These are phyloP conservation scores for Claviceps sp. DNA, from an alignment of 2,329 filamentous ascomycete species.

Conservation along the genomic window DNA sequence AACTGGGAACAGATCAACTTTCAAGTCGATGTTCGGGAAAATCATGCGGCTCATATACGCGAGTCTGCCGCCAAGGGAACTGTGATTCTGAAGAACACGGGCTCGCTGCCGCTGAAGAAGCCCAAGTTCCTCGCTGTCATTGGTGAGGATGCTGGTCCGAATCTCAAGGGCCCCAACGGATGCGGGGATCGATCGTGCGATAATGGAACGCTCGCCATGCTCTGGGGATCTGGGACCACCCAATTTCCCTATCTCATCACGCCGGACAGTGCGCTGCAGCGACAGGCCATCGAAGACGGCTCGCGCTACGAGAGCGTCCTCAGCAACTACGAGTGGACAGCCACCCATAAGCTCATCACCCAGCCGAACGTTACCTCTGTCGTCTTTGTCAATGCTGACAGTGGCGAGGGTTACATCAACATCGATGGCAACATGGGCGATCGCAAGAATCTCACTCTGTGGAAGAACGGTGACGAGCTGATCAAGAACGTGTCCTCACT, in stretches of 20 bases:
- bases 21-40: slow-evolving; percentile 68
- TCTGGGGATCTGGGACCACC: slow-evolving; percentile 65
- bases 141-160: slow-evolving; percentile 71
- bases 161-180: slow-evolving; percentile 62
- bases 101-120: slow-evolving; percentile 61
- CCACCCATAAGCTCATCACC: slow-evolving; percentile 46
- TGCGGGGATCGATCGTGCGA: slow-evolving; percentile 56
- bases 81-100: slow-evolving; percentile 79
- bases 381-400: slow-evolving; percentile 80
- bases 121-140: slow-evolving; percentile 66
- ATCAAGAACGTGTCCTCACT: slow-evolving; percentile 66
- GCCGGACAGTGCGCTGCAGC: slow-evolving; percentile 56
- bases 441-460: slow-evolving; percentile 83
- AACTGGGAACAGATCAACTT: slow-evolving; percentile 59
- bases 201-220: slow-evolving; percentile 54
- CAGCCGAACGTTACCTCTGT: slow-evolving; percentile 58
- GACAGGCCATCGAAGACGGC: slow-evolving; percentile 45
- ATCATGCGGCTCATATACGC: slow-evolving; percentile 62
- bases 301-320: slow-evolving; percentile 52
- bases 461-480: slow-evolving; percentile 67
- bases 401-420: slow-evolving; percentile 75
- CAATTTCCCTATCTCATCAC: slow-evolving; percentile 66
- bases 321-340: slow-evolving; percentile 46
- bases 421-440: slow-evolving; percentile 79
- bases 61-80: slow-evolving; percentile 67